Evolutionary conservation across 495 filamentous ascomycete species (phyloP), one percentile per base, ranked within the genome.

Genomic region (Aspergillus haitiensis): DNA sequence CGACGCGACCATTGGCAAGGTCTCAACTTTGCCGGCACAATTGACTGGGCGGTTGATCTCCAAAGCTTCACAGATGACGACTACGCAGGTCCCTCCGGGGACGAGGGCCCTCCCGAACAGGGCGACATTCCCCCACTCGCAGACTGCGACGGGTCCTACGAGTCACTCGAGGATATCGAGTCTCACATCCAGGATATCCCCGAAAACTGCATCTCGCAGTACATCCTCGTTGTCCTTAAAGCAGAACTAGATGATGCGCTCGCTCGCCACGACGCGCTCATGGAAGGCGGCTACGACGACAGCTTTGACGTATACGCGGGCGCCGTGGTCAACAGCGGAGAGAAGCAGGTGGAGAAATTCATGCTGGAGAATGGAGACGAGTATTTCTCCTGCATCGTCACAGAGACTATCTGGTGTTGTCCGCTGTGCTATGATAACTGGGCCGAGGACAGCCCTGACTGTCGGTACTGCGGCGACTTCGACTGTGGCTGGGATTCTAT

Each of bases 11-110:
- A 56, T 5, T 81, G 74, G 49, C 37, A 61, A 44, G 16, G 6
- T 2, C 47, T 59, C 21, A 66, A 70, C 42, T 68, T 78, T 31
- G 66, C 33, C 6, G 77, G 77, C 5, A 74, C 66, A 2, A 61
- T 34, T 12, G 73, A 79, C 40, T 27, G 21, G 21, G 21, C 21
- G 21, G 21, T 27, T 27, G 21, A 27, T 27, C 21, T 27, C 21
- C 21, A 68, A 35, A 7, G 37, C 6, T 67, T 62, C 49, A 55
- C 49, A 4, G 33, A 36, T n/a, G 49, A 52, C 49, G 49, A 52
- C 12, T 52, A n/a, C 31, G n/a, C 11, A 6, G 49, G 32, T 35
- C 33, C 31, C 5, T 31, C 13, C n/a, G 31, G 11, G 0, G 15
- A 49, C 15, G 49, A 52, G 13, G 3, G 0, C 2, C 10, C 6